Evolutionary conservation across 495 filamentous ascomycete species (phyloP).

Genomic region (Entonaema liquescens): DNA sequence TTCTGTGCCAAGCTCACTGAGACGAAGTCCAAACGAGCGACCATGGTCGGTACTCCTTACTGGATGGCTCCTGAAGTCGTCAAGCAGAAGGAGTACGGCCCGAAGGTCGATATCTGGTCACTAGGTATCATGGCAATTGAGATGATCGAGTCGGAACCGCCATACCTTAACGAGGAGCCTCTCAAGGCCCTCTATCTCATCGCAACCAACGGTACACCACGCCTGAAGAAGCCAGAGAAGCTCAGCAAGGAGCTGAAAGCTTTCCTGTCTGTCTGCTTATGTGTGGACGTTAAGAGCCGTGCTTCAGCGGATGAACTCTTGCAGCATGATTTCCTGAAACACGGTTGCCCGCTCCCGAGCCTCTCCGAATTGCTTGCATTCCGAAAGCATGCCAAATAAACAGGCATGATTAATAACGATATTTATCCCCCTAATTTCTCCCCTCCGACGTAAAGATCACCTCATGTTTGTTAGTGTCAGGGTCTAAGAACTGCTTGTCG

Average conservation of each 20-base stretch:
- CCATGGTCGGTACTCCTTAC: conserved; percentile 99
- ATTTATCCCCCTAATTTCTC: conserved; percentile 31
- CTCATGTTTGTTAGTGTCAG: conserved; percentile 10
- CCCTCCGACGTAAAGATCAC: background rate
- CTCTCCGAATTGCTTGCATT: conserved; percentile 88
- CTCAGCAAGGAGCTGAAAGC: conserved; percentile 95
- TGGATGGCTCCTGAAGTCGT: conserved; percentile 99
- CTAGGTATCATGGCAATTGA: conserved; percentile 99
- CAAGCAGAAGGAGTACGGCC: conserved; percentile 98
- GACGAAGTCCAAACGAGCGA: conserved; percentile 94
- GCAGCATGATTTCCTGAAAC: conserved; percentile 78
- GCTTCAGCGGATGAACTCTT: conserved; percentile 90
- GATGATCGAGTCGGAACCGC: conserved; percentile 99
- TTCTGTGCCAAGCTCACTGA: conserved; percentile 99
- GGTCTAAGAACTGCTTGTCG: conserved; percentile 17
- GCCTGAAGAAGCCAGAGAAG: conserved; percentile 96
- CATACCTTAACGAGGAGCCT: conserved; percentile 97
- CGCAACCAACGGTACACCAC: conserved; percentile 95
- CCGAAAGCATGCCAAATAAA: conserved; percentile 63
- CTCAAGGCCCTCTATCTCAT: conserved; percentile 97
- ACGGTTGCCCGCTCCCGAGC: conserved; percentile 80
- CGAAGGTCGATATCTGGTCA: conserved; percentile 99
- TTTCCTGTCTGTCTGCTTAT: conserved; percentile 94
- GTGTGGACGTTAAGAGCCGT: conserved; percentile 93
- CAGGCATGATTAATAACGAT: conserved; percentile 35